Base-by-base conservation (phyloP, 2,329 filamentous ascomycete genomes). In the Madurella fahalii region DNA sequence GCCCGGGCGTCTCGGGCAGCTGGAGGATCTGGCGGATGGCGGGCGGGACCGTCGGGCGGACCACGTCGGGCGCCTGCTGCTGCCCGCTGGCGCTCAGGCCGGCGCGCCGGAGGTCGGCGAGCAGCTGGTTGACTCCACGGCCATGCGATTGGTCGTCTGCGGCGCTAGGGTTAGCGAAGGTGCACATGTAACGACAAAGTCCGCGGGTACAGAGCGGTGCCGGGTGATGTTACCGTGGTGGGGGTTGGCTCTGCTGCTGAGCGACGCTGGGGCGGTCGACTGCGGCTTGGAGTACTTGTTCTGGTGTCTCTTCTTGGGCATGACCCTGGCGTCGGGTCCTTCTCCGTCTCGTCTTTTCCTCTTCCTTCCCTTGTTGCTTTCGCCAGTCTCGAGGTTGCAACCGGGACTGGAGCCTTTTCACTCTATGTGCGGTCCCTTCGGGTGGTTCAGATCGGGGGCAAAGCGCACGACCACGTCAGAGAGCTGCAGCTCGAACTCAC, bases 291-390 rank as follows among this genome's bases (percentile, higher is more conserved):
- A 80, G 63, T 79, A 82, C 64, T 74, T 74, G 63, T 70, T 64
- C 61, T 77, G 73, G 53, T 78, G 77, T 69, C 80, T 76, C 77
- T 84, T 85, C 75, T 84, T 85, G 70, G 83, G 80, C 83, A 86
- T 86, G 45, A 58, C 57, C 52, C 44, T 42, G 32, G 17, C 32
- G 39, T 18, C 7, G 34, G 13, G n/a, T 48, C 13, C 9, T 4
- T 12, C 13, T 37, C 9, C 25, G 25, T 25, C 7, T 7, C 25
- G 4, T 25, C 7, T 25, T 7, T 25, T 25, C 15, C 40, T 15
- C 9, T 16, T 16, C 4, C 37, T 9, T 16, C 9, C 37, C 37
- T 9, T 40, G 4, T 25, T 25, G 3, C 25, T 25, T 25, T 25
- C 25, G 25, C 25, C 25, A 7, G 25, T 7, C 25, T 25, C 25